A percentile compares a stretch with the other conserved stretches of the same genome.
These are phyloP conservation scores for Skeletonema potamos DNA, from an alignment of 108 stramenopile genomes.

Conservation along the genomic window DNA sequence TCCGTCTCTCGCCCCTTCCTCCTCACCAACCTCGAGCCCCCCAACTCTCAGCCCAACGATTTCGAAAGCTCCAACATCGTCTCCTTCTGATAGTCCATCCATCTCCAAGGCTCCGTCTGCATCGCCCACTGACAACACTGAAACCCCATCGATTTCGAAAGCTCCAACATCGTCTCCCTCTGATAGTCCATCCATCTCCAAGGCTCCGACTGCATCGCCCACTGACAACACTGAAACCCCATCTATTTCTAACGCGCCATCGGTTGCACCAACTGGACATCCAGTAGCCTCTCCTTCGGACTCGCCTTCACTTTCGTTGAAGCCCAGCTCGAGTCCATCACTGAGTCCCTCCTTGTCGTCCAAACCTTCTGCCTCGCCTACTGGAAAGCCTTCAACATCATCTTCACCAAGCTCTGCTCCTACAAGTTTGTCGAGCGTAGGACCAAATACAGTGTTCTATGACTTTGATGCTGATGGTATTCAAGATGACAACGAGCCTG, in stretches of 20 bases:
- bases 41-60: no score
- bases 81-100: not conserved
- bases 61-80: not conserved
- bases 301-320: constrained; percentile 5
- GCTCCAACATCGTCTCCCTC: not conserved
- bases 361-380: constrained; percentile 27
- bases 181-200: not conserved
- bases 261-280: not conserved
- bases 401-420: constrained; percentile 1
- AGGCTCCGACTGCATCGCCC: not conserved
- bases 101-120: not conserved
- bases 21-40: not conserved
- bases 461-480: constrained; percentile 22
- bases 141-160: not conserved
- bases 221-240: not conserved
- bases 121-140: not conserved
- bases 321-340: not conserved
- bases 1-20: constrained; percentile 1
- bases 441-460: constrained; percentile 19
- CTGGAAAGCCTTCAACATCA: constrained; percentile 1
- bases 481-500: constrained; percentile 13
- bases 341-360: constrained; percentile 9
- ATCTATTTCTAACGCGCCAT: not conserved
- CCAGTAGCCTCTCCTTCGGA: not conserved
- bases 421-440: constrained; percentile 3